Evolutionary conservation across 306 rosid species (phyloP).

Genomic region (Sechiopsis laciniata): DNA sequence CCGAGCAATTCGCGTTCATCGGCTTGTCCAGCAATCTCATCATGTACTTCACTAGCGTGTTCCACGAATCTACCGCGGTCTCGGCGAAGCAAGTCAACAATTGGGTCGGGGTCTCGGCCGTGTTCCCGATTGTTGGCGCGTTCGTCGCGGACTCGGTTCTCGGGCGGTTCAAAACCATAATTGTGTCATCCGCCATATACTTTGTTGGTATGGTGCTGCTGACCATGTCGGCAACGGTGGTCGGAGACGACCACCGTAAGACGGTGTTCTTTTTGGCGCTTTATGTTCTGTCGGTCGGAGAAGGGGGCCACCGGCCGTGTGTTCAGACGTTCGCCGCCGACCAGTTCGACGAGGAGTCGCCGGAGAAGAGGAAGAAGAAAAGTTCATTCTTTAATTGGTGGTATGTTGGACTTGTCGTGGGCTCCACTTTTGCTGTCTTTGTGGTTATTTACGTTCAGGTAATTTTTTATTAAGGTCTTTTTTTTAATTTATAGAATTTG

Average conservation of each 20-base stretch:
- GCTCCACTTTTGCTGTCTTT: conserved; percentile 41
- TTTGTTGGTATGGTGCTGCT: conserved; percentile 37
- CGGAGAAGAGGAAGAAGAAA: conserved; percentile 45
- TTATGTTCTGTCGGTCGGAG: conserved; percentile 52
- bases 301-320: conserved; percentile 73
- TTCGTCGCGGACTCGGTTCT: conserved; percentile 43
- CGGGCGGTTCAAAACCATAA: conserved; percentile 50
- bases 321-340: conserved; percentile 85
- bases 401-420: conserved; percentile 53
- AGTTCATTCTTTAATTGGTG: conserved; percentile 78
- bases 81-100: conserved; percentile 46
- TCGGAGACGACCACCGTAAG: conserved; percentile 23
- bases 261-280: conserved; percentile 41
- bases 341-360: conserved; percentile 56
- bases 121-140: conserved; percentile 45
- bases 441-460: conserved; percentile 60
- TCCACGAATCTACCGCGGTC: conserved; percentile 21
- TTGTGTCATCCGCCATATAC: conserved; percentile 17
- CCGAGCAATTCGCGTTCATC: conserved; percentile 39
- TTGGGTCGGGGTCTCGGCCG: conserved; percentile 43
- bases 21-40: conserved; percentile 42
- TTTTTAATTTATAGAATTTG: no score
- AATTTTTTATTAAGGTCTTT: no score
- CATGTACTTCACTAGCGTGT: conserved; percentile 32
- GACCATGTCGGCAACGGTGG: conserved; percentile 43